Evolutionary conservation across 2,329 filamentous ascomycete species (phyloP), one percentile per base, ranked within the genome.

Genomic region (Alternaria sp.): DNA sequence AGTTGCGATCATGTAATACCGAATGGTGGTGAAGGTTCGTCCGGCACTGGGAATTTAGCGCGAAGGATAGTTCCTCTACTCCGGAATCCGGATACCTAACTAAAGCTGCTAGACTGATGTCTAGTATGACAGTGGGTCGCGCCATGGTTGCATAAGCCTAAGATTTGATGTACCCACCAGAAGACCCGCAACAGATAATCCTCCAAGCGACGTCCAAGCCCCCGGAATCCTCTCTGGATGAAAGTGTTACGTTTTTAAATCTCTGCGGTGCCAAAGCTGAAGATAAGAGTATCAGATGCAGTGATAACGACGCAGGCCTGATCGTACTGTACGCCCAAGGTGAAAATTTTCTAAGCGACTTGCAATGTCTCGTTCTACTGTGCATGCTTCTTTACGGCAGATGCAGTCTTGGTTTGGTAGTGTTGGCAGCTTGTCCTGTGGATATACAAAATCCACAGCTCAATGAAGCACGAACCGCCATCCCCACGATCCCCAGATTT

Each of bases 191-290:
- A 30, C 12, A 47, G 30, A 18, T n/a, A 11, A 43, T 36, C 22
- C 34, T 52, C 51, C 11, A 49, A 59, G 57, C 44, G 20, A 28
- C 9, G 39, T 26, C 30, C 44, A 39, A 43, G 42, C 12, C 14
- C 24, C 11, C 16, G 41, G n/a, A 26, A 26, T 20, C 9, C 36
- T 56, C 11, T 34, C 9, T 36, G 24, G 7, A 18, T 49, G 42
- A 43, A 59, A 39, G 26, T 53, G 26, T 62, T 60, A 62, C 57
- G 60, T 62, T 55, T 59, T 12, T 7, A 18, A 44, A 38, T n/a
- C 42, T 32, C 16, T 9, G 47, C 22, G 36, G 28, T 14, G 18
- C 41, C 26, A 42, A n/a, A 20, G 9, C 36, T 30, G 38, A 41
- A 60, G 60, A 62, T 60, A 62, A 54, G 11, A 42, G 32, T 24